phyloP scores from a whole-genome alignment of 139 green algal species.

The Eudorina sp. region DNA sequence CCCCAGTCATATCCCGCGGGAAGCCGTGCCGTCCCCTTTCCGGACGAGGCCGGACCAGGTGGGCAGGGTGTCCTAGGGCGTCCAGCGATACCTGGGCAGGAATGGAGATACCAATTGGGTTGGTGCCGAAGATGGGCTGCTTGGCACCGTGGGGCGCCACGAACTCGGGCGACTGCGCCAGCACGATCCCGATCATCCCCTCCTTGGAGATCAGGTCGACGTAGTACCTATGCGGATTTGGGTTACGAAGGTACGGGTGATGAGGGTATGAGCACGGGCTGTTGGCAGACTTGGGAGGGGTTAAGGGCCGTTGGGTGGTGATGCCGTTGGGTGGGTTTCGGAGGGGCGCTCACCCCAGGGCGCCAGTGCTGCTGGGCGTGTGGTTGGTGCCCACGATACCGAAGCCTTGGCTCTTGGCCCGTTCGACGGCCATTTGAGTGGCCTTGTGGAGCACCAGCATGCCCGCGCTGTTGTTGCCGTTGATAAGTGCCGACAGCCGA shows the following conservation, averaged over 20 bases:
- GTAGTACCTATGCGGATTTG: too few relatives aligned
- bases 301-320: background rate
- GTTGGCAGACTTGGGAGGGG: background rate
- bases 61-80: too few relatives aligned
- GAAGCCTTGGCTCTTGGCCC: constrained; percentile 72
- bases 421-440: constrained; percentile 68
- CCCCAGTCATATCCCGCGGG: too few relatives aligned
- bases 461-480: constrained; percentile 76
- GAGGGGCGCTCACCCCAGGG: constrained; percentile 68
- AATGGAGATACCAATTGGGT: constrained; percentile 83
- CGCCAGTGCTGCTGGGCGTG: constrained; percentile 79
- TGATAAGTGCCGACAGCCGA: constrained; percentile 70
- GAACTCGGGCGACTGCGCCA: constrained; percentile 86
- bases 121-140: constrained; percentile 87
- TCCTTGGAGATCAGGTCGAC: constrained; percentile 68
- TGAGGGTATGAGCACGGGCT: too few relatives aligned
- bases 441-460: constrained; percentile 81
- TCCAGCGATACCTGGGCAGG: constrained; percentile 57
- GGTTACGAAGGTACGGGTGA: too few relatives aligned
- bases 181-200: constrained; percentile 80
- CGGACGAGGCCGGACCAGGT: too few relatives aligned
- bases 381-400: constrained; percentile 83
- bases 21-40: too few relatives aligned
- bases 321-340: background rate
- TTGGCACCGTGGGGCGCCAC: constrained; percentile 81